Evolutionary conservation across 1,139 yeast species (phyloP).

Genomic region (Sugiyamaella pinicola): DNA sequence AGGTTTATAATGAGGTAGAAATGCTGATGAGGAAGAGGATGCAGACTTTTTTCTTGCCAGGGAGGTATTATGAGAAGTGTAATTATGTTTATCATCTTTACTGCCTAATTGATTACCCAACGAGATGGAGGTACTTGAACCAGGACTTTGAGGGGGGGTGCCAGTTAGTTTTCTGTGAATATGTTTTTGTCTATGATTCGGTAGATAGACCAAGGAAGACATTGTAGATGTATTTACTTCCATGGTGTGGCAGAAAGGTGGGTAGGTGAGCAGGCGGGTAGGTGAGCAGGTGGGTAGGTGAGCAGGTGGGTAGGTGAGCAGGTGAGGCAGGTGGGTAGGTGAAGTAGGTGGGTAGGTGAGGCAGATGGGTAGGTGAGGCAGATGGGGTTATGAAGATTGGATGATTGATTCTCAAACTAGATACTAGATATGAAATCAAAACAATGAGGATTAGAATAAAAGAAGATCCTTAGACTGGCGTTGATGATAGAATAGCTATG

Average conservation of each 20-base stretch:
- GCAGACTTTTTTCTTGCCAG: constrained; percentile 3
- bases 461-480: too few relatives aligned
- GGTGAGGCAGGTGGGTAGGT: too few relatives aligned
- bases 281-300: not conserved
- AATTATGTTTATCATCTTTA: not conserved
- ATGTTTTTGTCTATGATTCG: constrained; percentile 9
- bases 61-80: not conserved
- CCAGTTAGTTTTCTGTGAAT: constrained; percentile 13
- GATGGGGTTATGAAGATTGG: too few relatives aligned
- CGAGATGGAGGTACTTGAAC: not conserved
- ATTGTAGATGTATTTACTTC: constrained; percentile 10
- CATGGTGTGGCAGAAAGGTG: not conserved
- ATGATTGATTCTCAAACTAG: too few relatives aligned
- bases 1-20: constrained; percentile 32
- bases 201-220: constrained; percentile 19
- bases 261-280: not conserved
- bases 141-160: constrained; percentile 1
- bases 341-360: too few relatives aligned
- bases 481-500: too few relatives aligned
- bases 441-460: too few relatives aligned
- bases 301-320: not conserved
- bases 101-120: constrained; percentile 6
- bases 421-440: too few relatives aligned
- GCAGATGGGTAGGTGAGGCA: too few relatives aligned
- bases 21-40: constrained; percentile 5